A percentile compares a stretch with the other conserved stretches of the same genome.
Conservation (phyloP, 1,284 basidiomycete species). For the Somion occarium region DNA sequence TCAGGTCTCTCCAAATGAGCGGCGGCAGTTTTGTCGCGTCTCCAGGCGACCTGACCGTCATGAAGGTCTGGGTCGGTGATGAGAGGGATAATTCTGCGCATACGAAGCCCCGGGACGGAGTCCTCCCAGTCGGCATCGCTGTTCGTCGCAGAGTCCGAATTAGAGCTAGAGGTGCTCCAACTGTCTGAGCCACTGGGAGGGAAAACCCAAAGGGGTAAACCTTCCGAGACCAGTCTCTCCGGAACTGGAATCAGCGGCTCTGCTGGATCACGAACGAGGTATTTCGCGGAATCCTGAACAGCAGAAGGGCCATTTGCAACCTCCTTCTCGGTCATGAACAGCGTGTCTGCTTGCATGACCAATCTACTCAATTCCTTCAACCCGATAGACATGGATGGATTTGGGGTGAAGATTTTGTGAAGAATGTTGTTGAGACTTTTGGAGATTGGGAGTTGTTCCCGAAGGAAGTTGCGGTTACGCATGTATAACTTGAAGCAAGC, state of each 20-base stretch:
- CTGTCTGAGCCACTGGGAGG: neutral
- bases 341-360: conserved; percentile 8
- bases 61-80: conserved; percentile 2
- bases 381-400: conserved; percentile 10
- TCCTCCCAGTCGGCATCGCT: conserved; percentile 1
- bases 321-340: conserved; percentile 15
- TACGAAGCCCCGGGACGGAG: neutral
- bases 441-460: conserved; percentile 70
- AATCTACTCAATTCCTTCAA: conserved; percentile 11
- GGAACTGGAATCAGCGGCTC: neutral
- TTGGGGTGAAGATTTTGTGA: conserved; percentile 27
- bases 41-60: neutral
- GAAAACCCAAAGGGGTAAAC: neutral
- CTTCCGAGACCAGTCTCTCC: neutral
- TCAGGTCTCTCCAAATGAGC: neutral
- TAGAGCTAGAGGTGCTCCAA: neutral
- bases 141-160: neutral
- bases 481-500: conserved; percentile 49
- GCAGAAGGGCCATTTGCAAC: conserved; percentile 1
- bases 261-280: neutral
- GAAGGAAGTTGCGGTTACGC: conserved; percentile 58
- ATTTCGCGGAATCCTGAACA: neutral
- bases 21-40: neutral
- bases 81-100: neutral
- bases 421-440: conserved; percentile 50